These are phyloP conservation scores for Daldinia bambusicola DNA, from an alignment of 495 filamentous ascomycete species.

Conservation along the genomic window DNA sequence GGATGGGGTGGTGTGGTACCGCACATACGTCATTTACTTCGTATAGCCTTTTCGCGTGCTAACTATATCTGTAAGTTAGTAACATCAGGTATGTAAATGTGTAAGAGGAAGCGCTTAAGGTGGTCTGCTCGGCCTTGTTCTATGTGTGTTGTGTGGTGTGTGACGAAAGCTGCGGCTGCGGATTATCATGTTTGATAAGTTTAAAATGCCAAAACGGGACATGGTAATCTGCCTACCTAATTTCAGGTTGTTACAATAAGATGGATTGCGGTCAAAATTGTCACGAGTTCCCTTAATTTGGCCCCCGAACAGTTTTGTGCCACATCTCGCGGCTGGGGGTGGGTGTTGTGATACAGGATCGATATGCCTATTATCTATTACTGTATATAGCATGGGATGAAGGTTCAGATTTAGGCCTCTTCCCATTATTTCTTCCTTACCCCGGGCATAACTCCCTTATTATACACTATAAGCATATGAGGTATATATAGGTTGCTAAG, in stretches of 20 bases:
- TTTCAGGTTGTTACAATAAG: constrained; percentile 19
- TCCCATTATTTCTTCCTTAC: not conserved
- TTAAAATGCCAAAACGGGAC: not conserved
- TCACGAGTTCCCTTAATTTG: constrained; percentile 26
- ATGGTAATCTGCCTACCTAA: constrained; percentile 25
- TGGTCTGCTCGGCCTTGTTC: not conserved
- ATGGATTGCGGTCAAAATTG: constrained; percentile 16
- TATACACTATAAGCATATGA: not conserved
- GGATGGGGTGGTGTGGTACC: not conserved
- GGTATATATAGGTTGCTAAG: not conserved
- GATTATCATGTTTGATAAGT: not conserved
- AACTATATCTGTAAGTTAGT: not conserved
- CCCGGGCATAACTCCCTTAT: not conserved
- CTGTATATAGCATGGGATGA: constrained; percentile 1
- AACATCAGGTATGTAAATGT: not conserved
- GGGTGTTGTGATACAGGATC: not conserved
- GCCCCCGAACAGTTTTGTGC: constrained; percentile 17
- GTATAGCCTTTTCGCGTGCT: not conserved
- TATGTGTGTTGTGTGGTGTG: not conserved
- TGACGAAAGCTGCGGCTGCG: not conserved
- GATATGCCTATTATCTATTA: constrained; percentile 4
- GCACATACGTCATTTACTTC: not conserved
- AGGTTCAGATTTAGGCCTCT: not conserved
- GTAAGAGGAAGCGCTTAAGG: constrained; percentile 1
- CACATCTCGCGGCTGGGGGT: constrained; percentile 10